phyloP scores from a whole-genome alignment of 352 stramenopile species.

The Globisporangium rhizosaccharum region DNA sequence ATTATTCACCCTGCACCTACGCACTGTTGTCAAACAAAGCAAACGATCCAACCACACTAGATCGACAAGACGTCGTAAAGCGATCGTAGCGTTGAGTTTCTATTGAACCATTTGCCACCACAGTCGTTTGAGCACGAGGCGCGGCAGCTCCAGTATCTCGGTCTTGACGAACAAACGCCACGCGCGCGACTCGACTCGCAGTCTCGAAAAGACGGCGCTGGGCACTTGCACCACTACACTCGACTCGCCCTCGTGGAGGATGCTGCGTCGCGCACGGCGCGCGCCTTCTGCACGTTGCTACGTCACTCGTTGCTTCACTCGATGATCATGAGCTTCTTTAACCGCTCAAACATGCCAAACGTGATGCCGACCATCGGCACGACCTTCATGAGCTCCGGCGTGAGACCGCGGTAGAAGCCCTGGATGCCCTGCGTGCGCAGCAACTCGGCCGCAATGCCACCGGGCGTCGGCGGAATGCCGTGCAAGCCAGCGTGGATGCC shows the following conservation, averaged over 20 bases:
- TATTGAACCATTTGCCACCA: not conserved
- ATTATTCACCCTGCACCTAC: too few relatives aligned
- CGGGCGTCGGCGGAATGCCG: constrained; percentile 63
- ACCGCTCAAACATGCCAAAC: constrained; percentile 93
- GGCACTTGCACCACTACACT: too few relatives aligned
- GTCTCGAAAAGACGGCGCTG: too few relatives aligned
- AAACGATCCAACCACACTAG: too few relatives aligned
- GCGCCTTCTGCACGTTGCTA: not conserved
- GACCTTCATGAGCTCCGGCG: constrained; percentile 95
- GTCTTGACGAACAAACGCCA: too few relatives aligned
- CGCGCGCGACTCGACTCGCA: too few relatives aligned
- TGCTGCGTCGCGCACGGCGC: not conserved
- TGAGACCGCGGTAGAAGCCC: constrained; percentile 88
- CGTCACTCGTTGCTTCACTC: constrained; percentile 30
- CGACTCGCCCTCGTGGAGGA: too few relatives aligned
- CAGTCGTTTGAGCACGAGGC: not conserved
- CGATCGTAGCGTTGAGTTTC: not conserved
- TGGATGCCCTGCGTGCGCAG: constrained; percentile 61
- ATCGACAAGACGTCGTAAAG: too few relatives aligned
- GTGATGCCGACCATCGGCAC: constrained; percentile 96
- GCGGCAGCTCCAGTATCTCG: too few relatives aligned
- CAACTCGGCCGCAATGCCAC: constrained; percentile 70
- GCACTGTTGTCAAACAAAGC: too few relatives aligned
- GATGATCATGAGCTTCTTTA: constrained; percentile 88
- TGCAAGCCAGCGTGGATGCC: constrained; percentile 65